Conservation (phyloP, 306 rosid species). For the Clitoria ternatea region DNA sequence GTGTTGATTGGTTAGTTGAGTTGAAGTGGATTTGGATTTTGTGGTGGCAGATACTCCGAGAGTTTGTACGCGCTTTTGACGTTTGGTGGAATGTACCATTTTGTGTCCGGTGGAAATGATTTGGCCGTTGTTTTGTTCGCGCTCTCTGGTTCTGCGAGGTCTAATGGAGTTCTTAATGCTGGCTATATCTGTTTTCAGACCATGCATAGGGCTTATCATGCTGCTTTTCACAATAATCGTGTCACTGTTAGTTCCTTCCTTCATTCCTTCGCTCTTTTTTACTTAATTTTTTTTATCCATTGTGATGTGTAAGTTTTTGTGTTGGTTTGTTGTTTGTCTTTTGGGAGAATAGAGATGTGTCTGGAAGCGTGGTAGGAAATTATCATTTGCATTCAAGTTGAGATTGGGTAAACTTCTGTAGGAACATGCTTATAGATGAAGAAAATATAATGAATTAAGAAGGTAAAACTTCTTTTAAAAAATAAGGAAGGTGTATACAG, state of each 20-base stretch:
- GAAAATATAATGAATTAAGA: too few species aligned
- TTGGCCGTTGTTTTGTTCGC: constrained; percentile 58
- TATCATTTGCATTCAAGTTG: not conserved
- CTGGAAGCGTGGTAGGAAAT: not conserved
- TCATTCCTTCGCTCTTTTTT: not conserved
- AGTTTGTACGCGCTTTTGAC: constrained; percentile 69
- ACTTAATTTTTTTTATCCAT: too few species aligned
- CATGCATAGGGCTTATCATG: constrained; percentile 63
- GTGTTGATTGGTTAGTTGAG: not conserved
- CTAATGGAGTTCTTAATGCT: constrained; percentile 85
- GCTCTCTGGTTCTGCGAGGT: constrained; percentile 73
- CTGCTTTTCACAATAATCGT: constrained; percentile 41
- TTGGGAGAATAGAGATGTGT: too few species aligned
- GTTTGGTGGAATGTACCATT: constrained; percentile 81
- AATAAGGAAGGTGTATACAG: too few species aligned
- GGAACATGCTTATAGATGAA: too few species aligned
- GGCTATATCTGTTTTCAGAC: constrained; percentile 90
- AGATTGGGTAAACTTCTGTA: too few species aligned
- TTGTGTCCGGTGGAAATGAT: constrained; percentile 44
- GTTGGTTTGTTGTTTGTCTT: too few species aligned
- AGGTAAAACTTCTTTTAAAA: too few species aligned
- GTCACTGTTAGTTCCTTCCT: constrained; percentile 42
- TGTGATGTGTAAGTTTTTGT: too few species aligned
- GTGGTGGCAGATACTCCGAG: constrained; percentile 68
- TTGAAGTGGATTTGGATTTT: constrained; percentile 10